phyloP scores from a whole-genome alignment of 2,329 filamentous ascomycete species.

The Cladophialophora bantiana region DNA sequence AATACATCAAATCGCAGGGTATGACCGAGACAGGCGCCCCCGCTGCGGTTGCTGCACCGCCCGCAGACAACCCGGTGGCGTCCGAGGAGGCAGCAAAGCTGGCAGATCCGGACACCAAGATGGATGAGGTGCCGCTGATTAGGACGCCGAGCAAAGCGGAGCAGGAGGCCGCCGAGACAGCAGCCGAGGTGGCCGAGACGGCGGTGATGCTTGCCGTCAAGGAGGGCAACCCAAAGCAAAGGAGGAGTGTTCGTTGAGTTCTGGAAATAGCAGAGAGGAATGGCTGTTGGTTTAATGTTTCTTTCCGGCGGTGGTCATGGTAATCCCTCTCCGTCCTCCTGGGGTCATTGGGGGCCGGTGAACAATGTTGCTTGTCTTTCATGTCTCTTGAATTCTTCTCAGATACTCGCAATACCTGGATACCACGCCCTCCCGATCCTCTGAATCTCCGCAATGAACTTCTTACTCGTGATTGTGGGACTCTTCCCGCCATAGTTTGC shows the following conservation, averaged over 20 bases:
- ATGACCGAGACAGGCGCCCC: slow-evolving; percentile 29
- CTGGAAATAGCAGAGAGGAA: neutral
- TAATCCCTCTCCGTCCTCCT: neutral
- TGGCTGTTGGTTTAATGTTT: neutral
- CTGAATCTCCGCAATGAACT: slow-evolving; percentile 81
- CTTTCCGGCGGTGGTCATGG: neutral
- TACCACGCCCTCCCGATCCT: slow-evolving; percentile 85
- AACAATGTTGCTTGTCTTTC: slow-evolving; percentile 1
- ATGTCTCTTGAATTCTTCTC: slow-evolving; percentile 15
- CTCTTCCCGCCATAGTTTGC: slow-evolving; percentile 53
- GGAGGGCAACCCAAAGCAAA: slow-evolving; percentile 23
- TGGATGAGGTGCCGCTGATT: slow-evolving; percentile 36
- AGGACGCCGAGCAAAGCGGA: slow-evolving; percentile 34
- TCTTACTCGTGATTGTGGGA: slow-evolving; percentile 78
- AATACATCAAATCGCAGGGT: slow-evolving; percentile 53
- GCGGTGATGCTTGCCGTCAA: slow-evolving; percentile 35
- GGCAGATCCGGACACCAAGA: slow-evolving; percentile 34
- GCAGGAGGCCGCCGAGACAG: slow-evolving; percentile 34
- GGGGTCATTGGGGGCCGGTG: neutral
- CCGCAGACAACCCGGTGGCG: slow-evolving; percentile 28
- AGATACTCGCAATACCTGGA: slow-evolving; percentile 65
- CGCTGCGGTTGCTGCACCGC: slow-evolving; percentile 25
- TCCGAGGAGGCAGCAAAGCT: slow-evolving; percentile 31
- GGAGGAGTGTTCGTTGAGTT: neutral
- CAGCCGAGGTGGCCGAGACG: slow-evolving; percentile 37